Percentiles rank a stretch among this genome's conserved stretches.
Evolutionary conservation across 2,329 filamentous ascomycete genomes (phyloP).

Genomic region (Botrytis aclada): DNA sequence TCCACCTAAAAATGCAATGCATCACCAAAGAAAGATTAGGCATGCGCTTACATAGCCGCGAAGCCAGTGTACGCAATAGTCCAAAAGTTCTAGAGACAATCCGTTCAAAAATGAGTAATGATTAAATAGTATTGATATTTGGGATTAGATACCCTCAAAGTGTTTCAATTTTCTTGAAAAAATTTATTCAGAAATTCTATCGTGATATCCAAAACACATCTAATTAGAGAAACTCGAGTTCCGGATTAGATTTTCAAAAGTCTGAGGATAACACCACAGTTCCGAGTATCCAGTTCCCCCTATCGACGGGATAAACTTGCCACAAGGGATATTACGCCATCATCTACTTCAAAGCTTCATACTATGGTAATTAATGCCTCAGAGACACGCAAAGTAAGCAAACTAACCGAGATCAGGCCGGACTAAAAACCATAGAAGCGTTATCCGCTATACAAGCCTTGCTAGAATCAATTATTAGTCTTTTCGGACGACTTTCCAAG

Average conservation of each 20-base stretch:
- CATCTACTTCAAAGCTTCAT: too few species aligned
- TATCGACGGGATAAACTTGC: too few species aligned
- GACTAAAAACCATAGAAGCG: neutral
- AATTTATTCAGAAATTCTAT: neutral
- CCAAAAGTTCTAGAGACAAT: too few species aligned
- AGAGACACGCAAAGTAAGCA: fast-evolving
- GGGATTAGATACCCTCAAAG: too few species aligned
- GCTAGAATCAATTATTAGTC: neutral
- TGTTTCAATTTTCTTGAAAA: too few species aligned
- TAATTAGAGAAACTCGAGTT: neutral
- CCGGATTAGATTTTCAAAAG: neutral
- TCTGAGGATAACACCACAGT: neutral
- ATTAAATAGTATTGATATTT: too few species aligned
- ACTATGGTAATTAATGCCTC: neutral
- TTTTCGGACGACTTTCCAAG: neutral
- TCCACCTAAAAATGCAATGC: too few species aligned
- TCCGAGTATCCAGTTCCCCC: neutral
- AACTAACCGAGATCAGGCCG: neutral
- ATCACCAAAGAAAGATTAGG: too few species aligned
- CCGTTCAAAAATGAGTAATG: too few species aligned
- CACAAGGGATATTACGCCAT: too few species aligned
- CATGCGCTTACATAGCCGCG: too few species aligned
- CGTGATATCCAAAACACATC: neutral
- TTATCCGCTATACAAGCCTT: neutral
- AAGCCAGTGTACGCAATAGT: too few species aligned